phyloP scores from a whole-genome alignment of 495 filamentous ascomycete genomes.

The Apodospora peruviana region DNA sequence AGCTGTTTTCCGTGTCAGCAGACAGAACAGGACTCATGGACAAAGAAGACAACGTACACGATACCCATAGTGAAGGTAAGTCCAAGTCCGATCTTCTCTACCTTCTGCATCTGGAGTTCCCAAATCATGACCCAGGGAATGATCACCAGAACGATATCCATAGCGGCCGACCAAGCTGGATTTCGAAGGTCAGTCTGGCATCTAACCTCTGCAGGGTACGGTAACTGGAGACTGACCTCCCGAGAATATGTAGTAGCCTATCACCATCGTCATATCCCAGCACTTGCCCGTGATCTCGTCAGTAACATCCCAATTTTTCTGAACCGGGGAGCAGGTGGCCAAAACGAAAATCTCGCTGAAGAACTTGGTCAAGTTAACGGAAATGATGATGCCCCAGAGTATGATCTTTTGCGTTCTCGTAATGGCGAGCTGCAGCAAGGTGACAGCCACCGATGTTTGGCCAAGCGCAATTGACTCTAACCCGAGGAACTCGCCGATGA shows the following conservation, averaged over 20 bases:
- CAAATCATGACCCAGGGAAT: slow-evolving; percentile 30
- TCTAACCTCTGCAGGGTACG: background rate
- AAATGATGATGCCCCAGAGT: slow-evolving; percentile 8
- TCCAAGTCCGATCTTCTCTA: slow-evolving; percentile 30
- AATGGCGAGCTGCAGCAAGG: slow-evolving; percentile 9
- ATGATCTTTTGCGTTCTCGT: slow-evolving; percentile 1
- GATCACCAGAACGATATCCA: slow-evolving; percentile 28
- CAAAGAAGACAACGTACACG: slow-evolving; percentile 18
- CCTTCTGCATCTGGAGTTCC: slow-evolving; percentile 26
- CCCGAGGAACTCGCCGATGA: background rate
- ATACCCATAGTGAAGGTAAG: slow-evolving; percentile 33
- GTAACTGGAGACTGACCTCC: background rate
- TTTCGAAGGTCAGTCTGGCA: background rate
- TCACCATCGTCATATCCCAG: background rate
- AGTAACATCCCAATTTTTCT: background rate
- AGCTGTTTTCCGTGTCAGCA: background rate
- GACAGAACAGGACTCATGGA: background rate
- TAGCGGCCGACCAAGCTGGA: slow-evolving; percentile 25
- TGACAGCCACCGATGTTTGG: slow-evolving; percentile 12
- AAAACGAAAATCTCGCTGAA: background rate
- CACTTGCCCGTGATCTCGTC: background rate
- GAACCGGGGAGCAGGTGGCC: background rate
- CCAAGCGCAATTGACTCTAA: background rate
- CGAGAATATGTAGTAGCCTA: background rate
- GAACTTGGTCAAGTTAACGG: slow-evolving; percentile 8